Conservation (phyloP, 371 early-diverging fungal genomes). For the Mortierella sp. region DNA sequence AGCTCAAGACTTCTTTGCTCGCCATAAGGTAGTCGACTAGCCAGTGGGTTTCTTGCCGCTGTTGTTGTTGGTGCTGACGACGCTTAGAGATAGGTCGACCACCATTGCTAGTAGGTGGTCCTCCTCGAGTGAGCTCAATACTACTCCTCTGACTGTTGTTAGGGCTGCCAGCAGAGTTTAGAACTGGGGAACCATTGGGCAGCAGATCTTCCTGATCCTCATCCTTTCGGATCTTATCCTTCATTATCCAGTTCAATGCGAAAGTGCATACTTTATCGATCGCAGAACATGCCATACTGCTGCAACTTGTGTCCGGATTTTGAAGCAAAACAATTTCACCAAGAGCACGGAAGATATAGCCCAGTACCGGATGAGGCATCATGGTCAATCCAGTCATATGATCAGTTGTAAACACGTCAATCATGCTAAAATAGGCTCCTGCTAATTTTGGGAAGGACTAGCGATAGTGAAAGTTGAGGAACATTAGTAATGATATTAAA, state of each 20-base stretch:
- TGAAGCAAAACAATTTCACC: conserved; percentile 67
- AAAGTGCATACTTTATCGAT: conserved; percentile 81
- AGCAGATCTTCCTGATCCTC: conserved; percentile 13
- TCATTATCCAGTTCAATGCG: conserved; percentile 73
- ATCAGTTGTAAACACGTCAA: conserved; percentile 75
- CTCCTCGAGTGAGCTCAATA: conserved; percentile 31
- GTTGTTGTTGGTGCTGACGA: conserved; percentile 47
- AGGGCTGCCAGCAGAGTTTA: conserved; percentile 19
- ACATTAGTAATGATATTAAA: not conserved
- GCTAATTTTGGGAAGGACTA: conserved; percentile 78
- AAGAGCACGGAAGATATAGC: conserved; percentile 72
- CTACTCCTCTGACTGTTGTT: conserved; percentile 48
- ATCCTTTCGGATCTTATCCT: conserved; percentile 43
- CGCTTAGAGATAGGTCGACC: conserved; percentile 45
- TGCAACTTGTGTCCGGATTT: conserved; percentile 64
- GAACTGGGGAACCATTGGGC: conserved; percentile 19
- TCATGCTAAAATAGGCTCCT: conserved; percentile 66
- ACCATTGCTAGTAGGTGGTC: conserved; percentile 27
- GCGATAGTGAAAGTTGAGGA: not conserved
- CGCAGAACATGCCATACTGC: conserved; percentile 77
- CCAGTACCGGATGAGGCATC: conserved; percentile 66
- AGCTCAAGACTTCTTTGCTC: conserved; percentile 68
- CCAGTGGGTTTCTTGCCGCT: conserved; percentile 59
- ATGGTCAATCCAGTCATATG: conserved; percentile 72
- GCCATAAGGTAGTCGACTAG: conserved; percentile 66